These are phyloP conservation scores for Eutreptiella sp. DNA, from an alignment of 208 protist species.

Conservation along the genomic window DNA sequence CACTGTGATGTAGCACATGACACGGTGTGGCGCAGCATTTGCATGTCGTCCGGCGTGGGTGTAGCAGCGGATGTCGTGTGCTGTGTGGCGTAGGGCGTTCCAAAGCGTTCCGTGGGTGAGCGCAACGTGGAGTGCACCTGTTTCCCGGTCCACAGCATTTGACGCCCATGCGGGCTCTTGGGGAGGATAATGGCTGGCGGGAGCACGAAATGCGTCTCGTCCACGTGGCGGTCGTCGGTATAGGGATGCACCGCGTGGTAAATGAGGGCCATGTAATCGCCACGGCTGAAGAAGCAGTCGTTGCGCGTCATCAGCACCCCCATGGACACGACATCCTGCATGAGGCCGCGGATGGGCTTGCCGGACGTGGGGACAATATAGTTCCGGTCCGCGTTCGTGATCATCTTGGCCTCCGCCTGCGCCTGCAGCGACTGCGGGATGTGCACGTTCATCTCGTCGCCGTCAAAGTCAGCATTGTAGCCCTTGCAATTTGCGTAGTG, in stretches of 20 bases:
- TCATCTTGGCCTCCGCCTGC: constrained; percentile 81
- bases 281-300: constrained; percentile 88
- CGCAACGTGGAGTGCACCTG: constrained; percentile 90
- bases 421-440: constrained; percentile 91
- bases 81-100: too few relatives aligned
- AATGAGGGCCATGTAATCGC: constrained; percentile 85
- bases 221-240: constrained; percentile 44
- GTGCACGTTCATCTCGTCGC: constrained; percentile 99
- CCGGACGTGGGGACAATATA: constrained; percentile 91
- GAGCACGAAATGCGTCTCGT: constrained; percentile 64
- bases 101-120: too few relatives aligned
- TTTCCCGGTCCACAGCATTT: constrained; percentile 91
- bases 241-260: constrained; percentile 77
- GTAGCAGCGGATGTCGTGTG: too few relatives aligned
- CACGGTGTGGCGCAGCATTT: too few relatives aligned
- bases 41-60: too few relatives aligned
- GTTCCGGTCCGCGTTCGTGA: constrained; percentile 92
- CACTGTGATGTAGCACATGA: too few relatives aligned
- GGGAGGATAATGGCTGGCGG: constrained; percentile 78
- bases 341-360: constrained; percentile 97
- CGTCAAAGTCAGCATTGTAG: constrained; percentile 99
- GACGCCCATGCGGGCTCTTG: background rate
- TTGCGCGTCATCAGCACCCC: constrained; percentile 91
- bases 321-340: constrained; percentile 98
- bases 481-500: constrained; percentile 99